phyloP scores from a whole-genome alignment of 169 alveolate species.

The Babesia divergens region DNA sequence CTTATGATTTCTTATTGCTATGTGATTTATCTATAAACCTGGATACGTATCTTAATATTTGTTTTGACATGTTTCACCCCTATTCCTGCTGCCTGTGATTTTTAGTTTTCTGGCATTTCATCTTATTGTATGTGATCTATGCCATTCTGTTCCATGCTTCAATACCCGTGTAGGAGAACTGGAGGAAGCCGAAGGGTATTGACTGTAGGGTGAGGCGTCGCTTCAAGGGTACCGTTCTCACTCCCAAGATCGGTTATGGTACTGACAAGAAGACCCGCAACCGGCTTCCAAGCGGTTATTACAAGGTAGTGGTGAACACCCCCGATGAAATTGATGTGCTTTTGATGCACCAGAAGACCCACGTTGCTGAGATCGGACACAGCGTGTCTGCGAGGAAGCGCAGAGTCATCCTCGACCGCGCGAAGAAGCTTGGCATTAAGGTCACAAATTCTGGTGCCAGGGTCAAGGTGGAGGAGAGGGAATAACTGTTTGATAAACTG shows the following conservation, averaged over 20 bases:
- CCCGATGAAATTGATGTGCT: conserved; percentile 90
- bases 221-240: conserved; percentile 90
- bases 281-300: conserved; percentile 90
- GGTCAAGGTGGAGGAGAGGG: conserved; percentile 73
- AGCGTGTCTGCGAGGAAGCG: conserved; percentile 90
- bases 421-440: conserved; percentile 89
- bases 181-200: conserved; percentile 98
- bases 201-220: conserved; percentile 95
- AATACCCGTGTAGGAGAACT: conserved; percentile 72
- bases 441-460: conserved; percentile 88
- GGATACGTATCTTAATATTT: too few relatives aligned
- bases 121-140: too few relatives aligned
- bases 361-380: conserved; percentile 92
- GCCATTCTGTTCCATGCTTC: too few relatives aligned
- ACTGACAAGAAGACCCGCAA: conserved; percentile 90
- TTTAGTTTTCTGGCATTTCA: too few relatives aligned
- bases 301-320: conserved; percentile 87
- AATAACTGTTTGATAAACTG: too few relatives aligned
- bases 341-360: conserved; percentile 93
- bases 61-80: too few relatives aligned
- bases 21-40: too few relatives aligned
- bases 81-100: too few relatives aligned
- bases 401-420: conserved; percentile 89
- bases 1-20: too few relatives aligned
- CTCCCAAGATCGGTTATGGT: conserved; percentile 97